A percentile compares a stretch with the other conserved stretches of the same genome.
Conservation (phyloP, 31 red algal genomes). For the Bonnemaisonia californica region DNA sequence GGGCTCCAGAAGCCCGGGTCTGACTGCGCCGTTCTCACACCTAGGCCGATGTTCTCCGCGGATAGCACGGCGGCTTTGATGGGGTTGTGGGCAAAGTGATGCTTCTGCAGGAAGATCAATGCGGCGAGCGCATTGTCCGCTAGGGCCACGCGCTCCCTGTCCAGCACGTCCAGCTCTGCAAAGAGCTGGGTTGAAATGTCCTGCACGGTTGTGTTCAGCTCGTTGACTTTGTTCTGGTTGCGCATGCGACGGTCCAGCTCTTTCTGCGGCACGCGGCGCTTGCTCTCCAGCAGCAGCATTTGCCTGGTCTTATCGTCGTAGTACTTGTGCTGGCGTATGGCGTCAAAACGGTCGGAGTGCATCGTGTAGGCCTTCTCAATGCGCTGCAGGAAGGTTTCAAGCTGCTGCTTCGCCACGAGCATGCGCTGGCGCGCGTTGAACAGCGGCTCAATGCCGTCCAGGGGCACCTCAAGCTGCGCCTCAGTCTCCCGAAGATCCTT, state of each 20-base stretch:
- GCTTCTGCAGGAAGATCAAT: background rate
- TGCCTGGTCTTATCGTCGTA: constrained; percentile 58
- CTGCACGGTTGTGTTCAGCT: background rate
- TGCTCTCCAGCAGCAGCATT: constrained; percentile 39
- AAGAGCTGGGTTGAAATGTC: background rate
- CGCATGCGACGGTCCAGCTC: background rate
- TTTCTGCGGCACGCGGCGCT: background rate
- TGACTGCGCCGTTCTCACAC: background rate
- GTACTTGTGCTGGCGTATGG: constrained; percentile 50
- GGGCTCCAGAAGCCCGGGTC: background rate
- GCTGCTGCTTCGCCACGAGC: constrained; percentile 44
- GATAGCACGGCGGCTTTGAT: background rate
- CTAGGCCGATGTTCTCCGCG: background rate
- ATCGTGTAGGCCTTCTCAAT: constrained; percentile 39
- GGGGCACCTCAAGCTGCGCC: background rate
- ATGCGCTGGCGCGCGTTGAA: constrained; percentile 37
- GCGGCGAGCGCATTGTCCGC: background rate
- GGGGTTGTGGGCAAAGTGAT: background rate
- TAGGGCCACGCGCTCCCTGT: background rate
- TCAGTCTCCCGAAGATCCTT: constrained; percentile 17
- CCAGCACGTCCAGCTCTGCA: background rate
- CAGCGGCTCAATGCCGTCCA: constrained; percentile 17
- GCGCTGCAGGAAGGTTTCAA: constrained; percentile 18
- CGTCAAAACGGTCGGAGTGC: constrained; percentile 40
- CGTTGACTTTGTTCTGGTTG: background rate